Percentiles rank a stretch among this genome's conserved stretches.
Evolutionary conservation across 805 yeast genomes (phyloP).

Genomic region (Priceomyces haplophilus): DNA sequence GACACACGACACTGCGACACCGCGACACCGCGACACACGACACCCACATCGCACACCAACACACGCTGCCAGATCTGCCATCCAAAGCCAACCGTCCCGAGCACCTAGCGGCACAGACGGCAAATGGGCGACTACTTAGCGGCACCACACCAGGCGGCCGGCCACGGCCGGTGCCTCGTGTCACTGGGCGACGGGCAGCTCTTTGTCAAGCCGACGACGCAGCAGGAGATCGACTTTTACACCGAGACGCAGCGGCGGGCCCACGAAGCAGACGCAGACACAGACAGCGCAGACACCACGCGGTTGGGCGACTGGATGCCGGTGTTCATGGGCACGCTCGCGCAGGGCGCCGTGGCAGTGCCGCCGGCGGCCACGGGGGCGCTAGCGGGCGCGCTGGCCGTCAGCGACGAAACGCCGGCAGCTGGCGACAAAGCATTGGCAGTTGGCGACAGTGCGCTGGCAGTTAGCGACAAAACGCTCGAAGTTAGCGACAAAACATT

Average conservation of each 20-base stretch:
- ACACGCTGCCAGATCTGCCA: too few relatives aligned
- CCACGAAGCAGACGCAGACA: too few relatives aligned
- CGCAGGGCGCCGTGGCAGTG: constrained; percentile 39
- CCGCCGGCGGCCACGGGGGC: neutral
- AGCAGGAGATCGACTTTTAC: constrained; percentile 77
- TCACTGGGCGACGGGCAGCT: constrained; percentile 57
- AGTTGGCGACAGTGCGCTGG: too few relatives aligned
- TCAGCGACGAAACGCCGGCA: too few relatives aligned
- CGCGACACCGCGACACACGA: too few relatives aligned
- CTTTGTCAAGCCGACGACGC: constrained; percentile 65
- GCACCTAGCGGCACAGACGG: too few relatives aligned
- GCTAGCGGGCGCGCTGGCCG: too few relatives aligned
- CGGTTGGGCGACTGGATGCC: constrained; percentile 59
- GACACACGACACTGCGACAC: too few relatives aligned
- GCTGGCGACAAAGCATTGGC: too few relatives aligned
- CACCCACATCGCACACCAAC: too few relatives aligned
- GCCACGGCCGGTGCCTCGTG: constrained; percentile 78
- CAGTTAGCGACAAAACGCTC: constrained; percentile 1
- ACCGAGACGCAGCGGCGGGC: constrained; percentile 25
- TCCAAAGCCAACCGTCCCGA: too few relatives aligned
- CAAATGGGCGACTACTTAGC: constrained; percentile 8
- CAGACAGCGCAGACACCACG: too few relatives aligned
- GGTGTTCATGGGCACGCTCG: constrained; percentile 56
- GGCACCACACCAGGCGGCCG: constrained; percentile 77
- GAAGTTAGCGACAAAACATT: neutral